phyloP scores from a whole-genome alignment of 805 yeast genomes.

The Ogataea degrootiae region DNA sequence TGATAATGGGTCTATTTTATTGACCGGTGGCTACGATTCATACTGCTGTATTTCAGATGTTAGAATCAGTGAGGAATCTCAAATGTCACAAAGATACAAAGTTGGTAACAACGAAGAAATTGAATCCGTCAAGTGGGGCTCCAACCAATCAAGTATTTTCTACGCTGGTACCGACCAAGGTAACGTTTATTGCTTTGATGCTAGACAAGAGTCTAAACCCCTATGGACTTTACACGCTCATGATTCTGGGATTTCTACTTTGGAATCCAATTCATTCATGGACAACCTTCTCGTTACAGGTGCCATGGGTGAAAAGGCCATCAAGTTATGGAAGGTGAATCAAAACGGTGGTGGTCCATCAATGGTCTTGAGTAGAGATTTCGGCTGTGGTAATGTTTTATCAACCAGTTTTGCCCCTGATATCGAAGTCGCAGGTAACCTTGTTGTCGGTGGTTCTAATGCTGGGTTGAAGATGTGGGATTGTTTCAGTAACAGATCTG shows the following conservation, averaged over 20 bases:
- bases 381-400: constrained; percentile 91
- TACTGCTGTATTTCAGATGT: constrained; percentile 79
- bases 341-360: constrained; percentile 48
- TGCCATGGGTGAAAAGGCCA: constrained; percentile 83
- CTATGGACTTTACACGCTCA: constrained; percentile 97
- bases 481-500: constrained; percentile 73
- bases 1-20: constrained; percentile 57
- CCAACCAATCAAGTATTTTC: constrained; percentile 46
- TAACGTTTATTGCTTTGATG: constrained; percentile 82
- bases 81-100: constrained; percentile 60
- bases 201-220: constrained; percentile 62
- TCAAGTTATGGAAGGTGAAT: constrained; percentile 81
- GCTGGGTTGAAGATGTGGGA: constrained; percentile 92
- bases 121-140: constrained; percentile 74
- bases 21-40: constrained; percentile 95
- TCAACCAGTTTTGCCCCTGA: constrained; percentile 82
- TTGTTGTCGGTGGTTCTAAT: constrained; percentile 82
- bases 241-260: constrained; percentile 85
- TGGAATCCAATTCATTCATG: constrained; percentile 62
- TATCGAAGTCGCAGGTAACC: constrained; percentile 70
- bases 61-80: constrained; percentile 57
- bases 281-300: constrained; percentile 78
- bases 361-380: constrained; percentile 85
- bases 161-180: constrained; percentile 92
- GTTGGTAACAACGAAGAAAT: constrained; percentile 65